Conservation (phyloP, 768 basidiomycete genomes). For the Panellus pusillus region DNA sequence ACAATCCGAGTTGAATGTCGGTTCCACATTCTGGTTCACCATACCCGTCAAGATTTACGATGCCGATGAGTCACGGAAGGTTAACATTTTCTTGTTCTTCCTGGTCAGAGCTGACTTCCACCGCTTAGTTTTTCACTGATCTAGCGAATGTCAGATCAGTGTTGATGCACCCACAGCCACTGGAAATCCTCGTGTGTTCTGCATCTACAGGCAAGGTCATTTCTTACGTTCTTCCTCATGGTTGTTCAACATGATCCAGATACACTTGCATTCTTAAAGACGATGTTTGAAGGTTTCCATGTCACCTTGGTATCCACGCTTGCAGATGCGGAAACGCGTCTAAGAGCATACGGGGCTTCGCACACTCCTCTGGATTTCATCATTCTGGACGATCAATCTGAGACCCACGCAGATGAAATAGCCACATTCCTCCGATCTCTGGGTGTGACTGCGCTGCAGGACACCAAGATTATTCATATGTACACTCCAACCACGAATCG, state of each 20-base stretch:
- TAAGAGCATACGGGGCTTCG: constrained; percentile 33
- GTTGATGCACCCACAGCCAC: constrained; percentile 47
- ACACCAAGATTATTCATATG: constrained; percentile 68
- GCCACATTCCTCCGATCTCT: constrained; percentile 47
- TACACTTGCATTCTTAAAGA: constrained; percentile 54
- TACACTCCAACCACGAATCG: constrained; percentile 70
- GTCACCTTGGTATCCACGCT: constrained; percentile 45
- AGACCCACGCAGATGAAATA: constrained; percentile 57
- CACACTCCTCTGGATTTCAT: constrained; percentile 56
- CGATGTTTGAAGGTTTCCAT: constrained; percentile 56
- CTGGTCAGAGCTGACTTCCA: constrained; percentile 4
- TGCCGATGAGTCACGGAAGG: constrained; percentile 58
- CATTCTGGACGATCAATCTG: constrained; percentile 67
- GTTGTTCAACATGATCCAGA: constrained; percentile 17
- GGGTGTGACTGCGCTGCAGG: constrained; percentile 36
- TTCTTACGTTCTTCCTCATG: no score
- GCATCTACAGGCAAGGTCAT: constrained; percentile 39
- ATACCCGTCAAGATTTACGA: constrained; percentile 63
- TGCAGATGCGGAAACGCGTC: constrained; percentile 44
- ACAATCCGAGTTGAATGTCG: constrained; percentile 59
- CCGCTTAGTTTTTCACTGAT: constrained; percentile 43
- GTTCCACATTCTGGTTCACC: constrained; percentile 74
- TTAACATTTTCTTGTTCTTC: constrained; percentile 20
- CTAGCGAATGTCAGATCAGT: constrained; percentile 46
- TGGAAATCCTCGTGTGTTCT: constrained; percentile 57